Percentiles rank a stretch among this genome's conserved stretches.
Evolutionary conservation across 2,329 filamentous ascomycete genomes (phyloP).

Genomic region (Alternaria longipes): DNA sequence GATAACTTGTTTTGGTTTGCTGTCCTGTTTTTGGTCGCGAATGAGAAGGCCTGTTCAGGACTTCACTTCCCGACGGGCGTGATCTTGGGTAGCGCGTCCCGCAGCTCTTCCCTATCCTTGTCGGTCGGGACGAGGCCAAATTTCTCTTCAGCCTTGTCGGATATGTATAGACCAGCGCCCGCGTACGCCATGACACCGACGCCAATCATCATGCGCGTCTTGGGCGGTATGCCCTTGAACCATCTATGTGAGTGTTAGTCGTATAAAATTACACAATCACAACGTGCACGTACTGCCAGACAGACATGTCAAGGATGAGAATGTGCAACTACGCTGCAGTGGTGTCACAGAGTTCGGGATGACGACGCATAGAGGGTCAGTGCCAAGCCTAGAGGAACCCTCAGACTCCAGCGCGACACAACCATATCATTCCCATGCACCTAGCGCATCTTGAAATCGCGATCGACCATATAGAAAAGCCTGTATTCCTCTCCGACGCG

Average conservation of each 20-base stretch:
- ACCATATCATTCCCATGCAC: not conserved
- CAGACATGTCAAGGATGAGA: conserved; percentile 36
- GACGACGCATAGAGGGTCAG: conserved; percentile 10
- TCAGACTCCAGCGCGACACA: not conserved
- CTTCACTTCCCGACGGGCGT: conserved; percentile 43
- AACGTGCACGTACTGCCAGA: conserved; percentile 47
- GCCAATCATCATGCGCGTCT: conserved; percentile 76
- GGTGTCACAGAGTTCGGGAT: conserved; percentile 11
- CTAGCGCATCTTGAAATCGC: not conserved
- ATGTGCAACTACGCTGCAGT: conserved; percentile 1
- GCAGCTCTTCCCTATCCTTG: conserved; percentile 74
- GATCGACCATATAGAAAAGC: not conserved
- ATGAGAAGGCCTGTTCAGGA: not conserved
- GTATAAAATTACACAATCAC: not conserved
- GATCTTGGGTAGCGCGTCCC: conserved; percentile 69
- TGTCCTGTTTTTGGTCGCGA: not conserved
- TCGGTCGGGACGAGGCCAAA: conserved; percentile 77
- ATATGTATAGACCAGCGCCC: conserved; percentile 73
- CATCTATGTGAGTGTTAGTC: conserved; percentile 34
- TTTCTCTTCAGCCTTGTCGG: conserved; percentile 76
- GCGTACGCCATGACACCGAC: conserved; percentile 81
- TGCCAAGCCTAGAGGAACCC: conserved; percentile 12
- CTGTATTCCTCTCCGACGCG: not conserved
- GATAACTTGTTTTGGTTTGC: too few relatives aligned
- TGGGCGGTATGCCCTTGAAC: conserved; percentile 76